Evolutionary conservation across 257 asterid species (phyloP).

Genomic region (Solanum appendiculatum): DNA sequence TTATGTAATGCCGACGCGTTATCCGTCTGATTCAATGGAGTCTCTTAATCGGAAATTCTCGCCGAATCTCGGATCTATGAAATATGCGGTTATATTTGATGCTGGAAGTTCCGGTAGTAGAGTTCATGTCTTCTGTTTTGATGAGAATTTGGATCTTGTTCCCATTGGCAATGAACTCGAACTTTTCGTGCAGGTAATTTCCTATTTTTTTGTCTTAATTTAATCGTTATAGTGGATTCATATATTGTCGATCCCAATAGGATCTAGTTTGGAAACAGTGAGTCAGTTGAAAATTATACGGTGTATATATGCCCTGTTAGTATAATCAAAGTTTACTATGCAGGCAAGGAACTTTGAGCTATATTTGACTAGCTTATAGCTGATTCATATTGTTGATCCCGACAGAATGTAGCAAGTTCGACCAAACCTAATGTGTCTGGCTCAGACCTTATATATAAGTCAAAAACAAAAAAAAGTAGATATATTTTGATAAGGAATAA

Average conservation of each 20-base stretch:
- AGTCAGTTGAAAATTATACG: not conserved
- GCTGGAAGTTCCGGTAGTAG: constrained; percentile 36
- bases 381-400: not conserved
- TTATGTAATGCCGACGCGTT: constrained; percentile 24
- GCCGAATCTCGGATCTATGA: constrained; percentile 1
- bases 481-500: not conserved
- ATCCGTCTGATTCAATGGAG: constrained; percentile 5
- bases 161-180: constrained; percentile 23
- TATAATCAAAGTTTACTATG: not conserved
- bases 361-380: not conserved
- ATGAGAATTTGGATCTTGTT: constrained; percentile 7
- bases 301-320: not conserved
- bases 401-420: not conserved
- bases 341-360: not conserved
- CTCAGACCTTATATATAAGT: not conserved
- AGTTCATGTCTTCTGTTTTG: constrained; percentile 29
- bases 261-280: not conserved
- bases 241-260: not conserved
- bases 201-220: not conserved
- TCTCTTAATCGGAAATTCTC: constrained; percentile 22
- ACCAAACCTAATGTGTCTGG: not conserved
- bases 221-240: not conserved
- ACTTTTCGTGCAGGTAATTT: constrained; percentile 2
- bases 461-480: not conserved
- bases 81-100: constrained; percentile 27